Conservation (phyloP, 2,329 filamentous ascomycete genomes). For the Fusarium sterilihyphosum region DNA sequence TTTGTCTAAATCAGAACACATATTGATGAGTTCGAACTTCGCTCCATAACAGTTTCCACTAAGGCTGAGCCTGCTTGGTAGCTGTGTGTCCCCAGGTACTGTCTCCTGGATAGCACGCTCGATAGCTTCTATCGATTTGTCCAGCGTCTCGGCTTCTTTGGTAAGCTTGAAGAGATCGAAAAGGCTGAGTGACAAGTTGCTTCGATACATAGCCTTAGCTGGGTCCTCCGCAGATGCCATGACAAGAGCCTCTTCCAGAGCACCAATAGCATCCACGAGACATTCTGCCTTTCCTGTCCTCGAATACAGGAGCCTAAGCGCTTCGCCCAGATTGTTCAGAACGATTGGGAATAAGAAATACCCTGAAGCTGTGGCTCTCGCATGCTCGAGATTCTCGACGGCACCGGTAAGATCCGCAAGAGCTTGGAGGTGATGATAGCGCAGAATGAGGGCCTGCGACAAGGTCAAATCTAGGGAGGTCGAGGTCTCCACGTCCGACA, state of each 20-base stretch:
- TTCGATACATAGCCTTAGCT: not conserved
- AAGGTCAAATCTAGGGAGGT: not conserved
- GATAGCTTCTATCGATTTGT: not conserved
- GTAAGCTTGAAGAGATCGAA: not conserved
- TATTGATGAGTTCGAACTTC: no score
- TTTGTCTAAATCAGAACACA: no score
- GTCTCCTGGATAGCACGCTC: no score
- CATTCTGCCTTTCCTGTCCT: accelerated
- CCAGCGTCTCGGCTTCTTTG: not conserved
- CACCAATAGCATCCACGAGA: not conserved
- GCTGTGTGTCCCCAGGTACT: no score
- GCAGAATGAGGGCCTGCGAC: not conserved
- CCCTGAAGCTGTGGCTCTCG: not conserved
- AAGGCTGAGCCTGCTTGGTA: no score
- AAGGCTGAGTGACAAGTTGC: not conserved
- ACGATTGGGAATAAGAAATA: not conserved
- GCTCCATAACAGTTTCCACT: no score
- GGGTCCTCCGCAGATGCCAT: not conserved
- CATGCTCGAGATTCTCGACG: not conserved
- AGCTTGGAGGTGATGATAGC: not conserved
- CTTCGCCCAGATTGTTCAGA: not conserved
- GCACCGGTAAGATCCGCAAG: not conserved
- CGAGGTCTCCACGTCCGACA: not conserved
- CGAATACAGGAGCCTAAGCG: not conserved
- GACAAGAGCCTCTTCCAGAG: not conserved